Base-by-base conservation (phyloP, 2,329 filamentous ascomycete genomes). In the Aspergillus viridinutans region DNA sequence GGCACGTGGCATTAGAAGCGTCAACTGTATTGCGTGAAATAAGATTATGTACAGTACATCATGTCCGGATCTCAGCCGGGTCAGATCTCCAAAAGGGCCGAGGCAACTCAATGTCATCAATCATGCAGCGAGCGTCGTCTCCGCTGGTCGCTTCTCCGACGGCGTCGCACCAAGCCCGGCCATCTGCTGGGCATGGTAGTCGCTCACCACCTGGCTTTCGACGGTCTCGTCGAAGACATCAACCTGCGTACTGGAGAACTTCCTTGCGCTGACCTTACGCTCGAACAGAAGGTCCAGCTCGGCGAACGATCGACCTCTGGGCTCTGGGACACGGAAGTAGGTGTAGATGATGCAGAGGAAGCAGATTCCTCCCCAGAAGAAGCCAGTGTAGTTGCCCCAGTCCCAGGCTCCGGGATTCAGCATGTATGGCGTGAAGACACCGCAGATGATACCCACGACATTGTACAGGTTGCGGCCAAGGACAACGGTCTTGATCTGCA, bases 401-500 rank as follows among this genome's bases (percentile, higher is more conserved):
- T 95, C 80, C 92, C 92, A 96, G 0, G 85, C 88, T 1, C 80
- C 82, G 0, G 92, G 90, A 76, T 96, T 96, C 45, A 96, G 82
- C 92, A 96, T 96, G 76, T 95, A 96, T 0, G 92, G 92, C 0
- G 90, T 95, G 43, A 96, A 75, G 3, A 96, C 88, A 52, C 85
- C 87, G 69, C 86, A 90, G 66, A 96, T 76, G 63, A 97, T 96
- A 61, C 84, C 88, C 47, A 92, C 89, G 52, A 96, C 78, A 67
- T 94, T 92, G 80, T 89, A 90, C 49, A 91, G 77, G 64, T 90
- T 90, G 55, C 92, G 88, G 1, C 89, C 91, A 2, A 96, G 82
- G 1, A 94, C 92, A 23, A 96, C 89, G 0, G 92, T 96, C 79
- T 96, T 96, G 78, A 95, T 92, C 69, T 92, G 89, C 35, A 97